Conservation (phyloP, 352 stramenopile genomes). For the Phytophthora aleatoria region DNA sequence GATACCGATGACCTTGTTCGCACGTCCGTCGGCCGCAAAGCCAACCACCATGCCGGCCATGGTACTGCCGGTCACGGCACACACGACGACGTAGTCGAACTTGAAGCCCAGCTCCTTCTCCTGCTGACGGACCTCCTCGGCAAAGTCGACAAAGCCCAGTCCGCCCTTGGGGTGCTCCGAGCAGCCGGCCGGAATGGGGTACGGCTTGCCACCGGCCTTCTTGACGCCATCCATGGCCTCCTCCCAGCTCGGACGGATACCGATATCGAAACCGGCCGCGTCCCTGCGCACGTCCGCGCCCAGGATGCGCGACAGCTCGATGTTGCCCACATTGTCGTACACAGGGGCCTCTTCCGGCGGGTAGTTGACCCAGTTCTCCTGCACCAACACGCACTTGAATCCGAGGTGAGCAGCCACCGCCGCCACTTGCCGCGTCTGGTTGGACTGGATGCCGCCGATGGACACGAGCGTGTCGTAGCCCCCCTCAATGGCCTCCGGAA, state of each 20-base stretch:
- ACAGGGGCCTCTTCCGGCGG: slow-evolving; percentile 27
- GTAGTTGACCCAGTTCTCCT: slow-evolving; percentile 49
- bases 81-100: slow-evolving; percentile 46
- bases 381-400: slow-evolving; percentile 44
- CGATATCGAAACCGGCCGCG: slow-evolving; percentile 38
- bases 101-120: slow-evolving; percentile 44
- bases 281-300: slow-evolving; percentile 38
- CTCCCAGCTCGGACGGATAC: slow-evolving; percentile 44
- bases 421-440: slow-evolving; percentile 42
- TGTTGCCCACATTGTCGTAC: slow-evolving; percentile 45
- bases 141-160: slow-evolving; percentile 41
- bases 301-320: slow-evolving; percentile 40
- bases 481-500: slow-evolving; percentile 40
- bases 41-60: slow-evolving; percentile 47
- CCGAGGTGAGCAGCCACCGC: slow-evolving; percentile 38
- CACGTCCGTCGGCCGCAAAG: slow-evolving; percentile 36
- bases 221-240: slow-evolving; percentile 40
- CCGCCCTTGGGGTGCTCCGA: slow-evolving; percentile 43
- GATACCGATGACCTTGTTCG: slow-evolving; percentile 47
- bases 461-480: slow-evolving; percentile 46
- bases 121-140: slow-evolving; percentile 38
- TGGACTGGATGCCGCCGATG: slow-evolving; percentile 43
- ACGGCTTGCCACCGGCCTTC: slow-evolving; percentile 41
- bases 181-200: slow-evolving; percentile 40
- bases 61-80: slow-evolving; percentile 41